Conservation (phyloP, 805 yeast genomes). For the Starmerella floris region DNA sequence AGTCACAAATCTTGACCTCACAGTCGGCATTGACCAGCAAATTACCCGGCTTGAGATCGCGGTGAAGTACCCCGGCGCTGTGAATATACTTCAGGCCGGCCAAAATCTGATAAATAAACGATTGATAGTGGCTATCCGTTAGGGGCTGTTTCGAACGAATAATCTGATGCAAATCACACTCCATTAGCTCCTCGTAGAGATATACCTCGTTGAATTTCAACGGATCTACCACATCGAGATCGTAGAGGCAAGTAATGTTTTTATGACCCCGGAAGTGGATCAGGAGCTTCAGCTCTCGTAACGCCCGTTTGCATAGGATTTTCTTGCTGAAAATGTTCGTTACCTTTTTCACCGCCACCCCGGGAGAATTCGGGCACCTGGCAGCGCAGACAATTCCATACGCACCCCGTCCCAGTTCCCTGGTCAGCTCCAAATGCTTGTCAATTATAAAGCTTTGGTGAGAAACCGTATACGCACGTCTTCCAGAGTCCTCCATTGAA, state of each 20-base stretch:
- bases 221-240: conserved; percentile 75
- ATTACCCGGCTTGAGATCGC: conserved; percentile 86
- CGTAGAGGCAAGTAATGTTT: conserved; percentile 89
- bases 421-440: conserved; percentile 70
- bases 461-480: conserved; percentile 47
- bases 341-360: conserved; percentile 90
- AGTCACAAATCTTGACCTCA: conserved; percentile 87
- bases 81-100: conserved; percentile 85
- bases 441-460: conserved; percentile 91
- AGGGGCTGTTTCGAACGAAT: conserved; percentile 80
- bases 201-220: conserved; percentile 80
- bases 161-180: conserved; percentile 97
- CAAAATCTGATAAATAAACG: conserved; percentile 80
- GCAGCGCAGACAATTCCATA: conserved; percentile 96
- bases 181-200: conserved; percentile 93
- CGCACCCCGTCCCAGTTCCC: conserved; percentile 95
- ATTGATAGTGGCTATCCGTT: conserved; percentile 87
- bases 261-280: conserved; percentile 94
- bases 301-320: conserved; percentile 79
- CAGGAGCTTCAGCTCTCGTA: conserved; percentile 77
- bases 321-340: conserved; percentile 88
- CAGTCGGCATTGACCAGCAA: conserved; percentile 79
- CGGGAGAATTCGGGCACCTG: conserved; percentile 48
- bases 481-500: conserved; percentile 10
- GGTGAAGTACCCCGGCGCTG: conserved; percentile 83